Percentiles rank a stretch among this genome's conserved stretches.
Conservation (phyloP, 2,329 filamentous ascomycete species). For the Thermoascus crustaceus region DNA sequence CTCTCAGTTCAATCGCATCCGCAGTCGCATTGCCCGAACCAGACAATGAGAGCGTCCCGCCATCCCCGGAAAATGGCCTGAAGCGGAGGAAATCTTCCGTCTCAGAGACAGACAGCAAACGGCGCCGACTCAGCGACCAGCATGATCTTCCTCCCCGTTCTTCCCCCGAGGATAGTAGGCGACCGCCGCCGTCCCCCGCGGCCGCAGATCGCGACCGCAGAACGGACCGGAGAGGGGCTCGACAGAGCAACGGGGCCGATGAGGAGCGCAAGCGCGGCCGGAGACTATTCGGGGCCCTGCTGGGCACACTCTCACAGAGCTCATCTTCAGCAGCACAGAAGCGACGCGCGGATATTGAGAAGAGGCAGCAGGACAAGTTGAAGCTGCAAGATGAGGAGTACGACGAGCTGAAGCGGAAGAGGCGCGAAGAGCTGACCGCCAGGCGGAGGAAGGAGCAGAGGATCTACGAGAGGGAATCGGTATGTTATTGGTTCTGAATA, state of each 20-base stretch:
- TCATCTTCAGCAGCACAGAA: constrained; percentile 55
- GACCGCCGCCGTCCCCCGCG: constrained; percentile 17
- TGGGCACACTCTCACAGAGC: constrained; percentile 70
- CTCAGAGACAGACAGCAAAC: constrained; percentile 45
- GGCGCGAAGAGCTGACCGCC: constrained; percentile 53
- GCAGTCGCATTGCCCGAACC: constrained; percentile 47
- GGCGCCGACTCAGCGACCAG: constrained; percentile 40
- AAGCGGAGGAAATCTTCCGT: constrained; percentile 50
- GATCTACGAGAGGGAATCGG: constrained; percentile 66
- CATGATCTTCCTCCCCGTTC: constrained; percentile 13
- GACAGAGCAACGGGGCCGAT: constrained; percentile 37
- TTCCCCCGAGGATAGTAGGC: constrained; percentile 10
- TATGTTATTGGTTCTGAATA: constrained; percentile 39
- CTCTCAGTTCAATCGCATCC: constrained; percentile 41
- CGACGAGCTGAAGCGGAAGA: constrained; percentile 58
- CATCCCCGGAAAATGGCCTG: constrained; percentile 25
- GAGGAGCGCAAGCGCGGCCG: constrained; percentile 81
- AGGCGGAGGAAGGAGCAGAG: constrained; percentile 62
- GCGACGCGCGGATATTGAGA: constrained; percentile 71
- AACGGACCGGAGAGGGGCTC: constrained; percentile 11
- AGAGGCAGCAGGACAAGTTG: constrained; percentile 69
- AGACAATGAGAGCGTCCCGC: constrained; percentile 14
- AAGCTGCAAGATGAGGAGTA: constrained; percentile 68
- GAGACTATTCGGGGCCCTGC: constrained; percentile 74
- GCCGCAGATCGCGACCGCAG: constrained; percentile 11